Evolutionary conservation across 1,284 basidiomycete species (phyloP).

Genomic region (Trametes hirsuta): DNA sequence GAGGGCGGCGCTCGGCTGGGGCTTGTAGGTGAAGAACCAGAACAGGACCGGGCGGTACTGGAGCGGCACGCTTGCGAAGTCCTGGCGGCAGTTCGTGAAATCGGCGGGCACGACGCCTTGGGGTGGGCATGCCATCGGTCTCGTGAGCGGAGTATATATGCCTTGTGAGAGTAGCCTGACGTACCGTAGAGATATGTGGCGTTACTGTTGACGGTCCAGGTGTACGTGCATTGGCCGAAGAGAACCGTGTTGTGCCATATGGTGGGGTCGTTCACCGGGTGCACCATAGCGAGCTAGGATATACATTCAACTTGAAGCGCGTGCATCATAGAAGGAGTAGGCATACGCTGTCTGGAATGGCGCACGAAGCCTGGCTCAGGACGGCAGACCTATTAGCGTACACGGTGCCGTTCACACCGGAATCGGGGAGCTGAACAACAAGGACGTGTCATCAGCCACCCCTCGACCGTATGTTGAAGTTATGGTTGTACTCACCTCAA

Average conservation of each 20-base stretch:
- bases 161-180: neutral
- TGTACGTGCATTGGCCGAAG: conserved; percentile 43
- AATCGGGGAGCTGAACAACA: conserved; percentile 24
- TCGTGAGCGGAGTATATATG: too few species aligned
- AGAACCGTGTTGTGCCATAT: conserved; percentile 48
- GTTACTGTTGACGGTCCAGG: conserved; percentile 43
- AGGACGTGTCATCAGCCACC: neutral
- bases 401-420: conserved; percentile 42
- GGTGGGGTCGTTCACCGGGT: conserved; percentile 27
- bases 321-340: neutral
- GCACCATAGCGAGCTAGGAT: conserved; percentile 31
- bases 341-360: conserved; percentile 34
- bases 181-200: conserved; percentile 46
- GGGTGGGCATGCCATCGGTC: too few species aligned
- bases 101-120: conserved; percentile 14
- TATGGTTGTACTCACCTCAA: conserved; percentile 39
- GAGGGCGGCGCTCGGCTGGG: conserved; percentile 41
- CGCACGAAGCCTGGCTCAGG: conserved; percentile 47
- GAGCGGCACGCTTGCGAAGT: conserved; percentile 23
- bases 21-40: conserved; percentile 55
- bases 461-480: too few species aligned
- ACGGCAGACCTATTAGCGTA: conserved; percentile 50
- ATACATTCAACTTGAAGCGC: neutral
- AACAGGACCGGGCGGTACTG: conserved; percentile 54
- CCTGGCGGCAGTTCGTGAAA: conserved; percentile 10